Evolutionary conservation across 345 rosid genomes (phyloP), one percentile per base, ranked within the genome.

Genomic region (Dovyalis caffra): DNA sequence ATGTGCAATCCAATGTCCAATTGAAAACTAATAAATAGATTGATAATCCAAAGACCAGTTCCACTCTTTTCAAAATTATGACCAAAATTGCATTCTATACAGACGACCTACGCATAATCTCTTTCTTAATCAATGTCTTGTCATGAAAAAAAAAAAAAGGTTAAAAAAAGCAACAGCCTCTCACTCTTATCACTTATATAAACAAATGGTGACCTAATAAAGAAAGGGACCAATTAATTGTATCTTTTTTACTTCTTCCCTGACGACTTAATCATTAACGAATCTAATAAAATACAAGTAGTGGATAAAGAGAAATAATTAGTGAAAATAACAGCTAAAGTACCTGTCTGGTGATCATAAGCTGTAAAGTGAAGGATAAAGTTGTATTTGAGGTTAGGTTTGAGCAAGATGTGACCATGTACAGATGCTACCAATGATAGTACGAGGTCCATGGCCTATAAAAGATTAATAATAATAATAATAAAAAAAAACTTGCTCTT

Each of bases 381-480:
- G 74, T 21, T 61, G 43, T 61, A 15, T 68, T 31, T 49, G 70
- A 74, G 69, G 68, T 75, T 79, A 71, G 79, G 77, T 76, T 25
- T 2, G 34, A 40, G 23, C 32, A 10, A 53, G 63, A 65, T 70
- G 61, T 51, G 25, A 26, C 57, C 71, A 35, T 69, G 4, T 20
- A 28, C 45, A 49, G 29, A 77, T 77, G 37, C 45, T 37, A 28
- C 58, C 66, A 33, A 18, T 35, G 8, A 18, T 28, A 28, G 76
- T 69, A 73, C 79, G 83, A 74, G 75, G 75, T 74, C 77, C 61
- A 8, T 26, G 18, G 23, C 70, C 57, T 29, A 45, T 31, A 37
- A 23, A 70, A 8, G n/a, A n/a, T n/a, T n/a, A 38, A 32, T 33
- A 47, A 8, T 3, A 21, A 26, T 31, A 15, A 68, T 7, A 15